These are phyloP conservation scores for Seiridium cupressi DNA, from an alignment of 2,329 filamentous ascomycete species.

Conservation along the genomic window DNA sequence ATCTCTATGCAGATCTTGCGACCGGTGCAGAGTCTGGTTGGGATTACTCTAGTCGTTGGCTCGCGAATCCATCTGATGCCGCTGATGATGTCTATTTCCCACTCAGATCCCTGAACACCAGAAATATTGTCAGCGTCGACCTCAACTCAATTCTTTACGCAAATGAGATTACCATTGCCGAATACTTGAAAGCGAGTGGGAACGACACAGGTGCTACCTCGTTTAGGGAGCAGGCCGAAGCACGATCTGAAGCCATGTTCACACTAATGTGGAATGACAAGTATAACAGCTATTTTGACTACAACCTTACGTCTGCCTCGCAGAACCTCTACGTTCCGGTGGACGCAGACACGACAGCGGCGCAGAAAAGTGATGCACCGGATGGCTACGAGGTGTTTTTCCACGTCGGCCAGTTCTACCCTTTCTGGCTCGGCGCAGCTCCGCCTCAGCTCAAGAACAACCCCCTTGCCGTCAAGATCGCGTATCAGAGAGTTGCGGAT, in stretches of 20 bases:
- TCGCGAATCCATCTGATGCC: constrained; percentile 56
- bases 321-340: constrained; percentile 54
- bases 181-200: constrained; percentile 50
- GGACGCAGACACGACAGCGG: constrained; percentile 42
- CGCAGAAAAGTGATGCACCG: constrained; percentile 45
- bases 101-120: constrained; percentile 60
- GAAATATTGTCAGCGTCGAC: constrained; percentile 60
- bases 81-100: constrained; percentile 62
- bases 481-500: constrained; percentile 50
- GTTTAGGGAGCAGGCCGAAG: constrained; percentile 48
- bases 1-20: constrained; percentile 61
- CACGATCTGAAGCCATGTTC: constrained; percentile 61
- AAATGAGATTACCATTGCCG: constrained; percentile 59
- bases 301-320: constrained; percentile 57
- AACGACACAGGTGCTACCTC: constrained; percentile 46
- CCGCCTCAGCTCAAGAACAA: constrained; percentile 55
- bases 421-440: constrained; percentile 68
- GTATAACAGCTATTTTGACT: constrained; percentile 66
- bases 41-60: constrained; percentile 62
- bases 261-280: constrained; percentile 63
- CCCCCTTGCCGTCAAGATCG: constrained; percentile 53
- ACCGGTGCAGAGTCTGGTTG: constrained; percentile 65
- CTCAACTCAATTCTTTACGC: constrained; percentile 68
- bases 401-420: constrained; percentile 60
- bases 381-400: constrained; percentile 57